Conservation (phyloP, 2,329 filamentous ascomycete species). For the Aureobasidium leucospermi region DNA sequence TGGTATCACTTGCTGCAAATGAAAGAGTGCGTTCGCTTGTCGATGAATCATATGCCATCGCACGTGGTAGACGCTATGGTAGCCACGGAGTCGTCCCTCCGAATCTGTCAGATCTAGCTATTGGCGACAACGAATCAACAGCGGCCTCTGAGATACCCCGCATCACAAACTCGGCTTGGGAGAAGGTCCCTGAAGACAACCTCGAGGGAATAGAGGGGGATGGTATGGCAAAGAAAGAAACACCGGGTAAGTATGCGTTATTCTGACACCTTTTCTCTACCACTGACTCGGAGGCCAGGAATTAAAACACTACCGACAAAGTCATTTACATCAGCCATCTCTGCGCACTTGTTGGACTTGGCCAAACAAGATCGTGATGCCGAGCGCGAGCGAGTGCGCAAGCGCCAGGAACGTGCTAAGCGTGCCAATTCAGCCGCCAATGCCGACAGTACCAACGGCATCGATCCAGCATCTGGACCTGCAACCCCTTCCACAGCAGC, state of each 20-base stretch:
- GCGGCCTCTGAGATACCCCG: slow-evolving; percentile 32
- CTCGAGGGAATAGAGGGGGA: background rate
- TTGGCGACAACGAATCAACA: slow-evolving; percentile 35
- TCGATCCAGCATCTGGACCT: slow-evolving; percentile 18
- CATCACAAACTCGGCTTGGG: slow-evolving; percentile 32
- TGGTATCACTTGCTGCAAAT: slow-evolving; percentile 76
- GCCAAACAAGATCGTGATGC: slow-evolving; percentile 60
- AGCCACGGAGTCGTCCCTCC: slow-evolving; percentile 65
- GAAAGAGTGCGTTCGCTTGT: slow-evolving; percentile 69
- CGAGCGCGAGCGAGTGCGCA: slow-evolving; percentile 57
- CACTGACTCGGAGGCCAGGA: slow-evolving; percentile 22
- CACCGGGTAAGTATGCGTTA: background rate
- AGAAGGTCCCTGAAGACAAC: slow-evolving; percentile 28
- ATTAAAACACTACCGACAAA: slow-evolving; percentile 44
- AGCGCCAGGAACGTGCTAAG: slow-evolving; percentile 36
- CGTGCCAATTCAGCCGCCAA: slow-evolving; percentile 20
- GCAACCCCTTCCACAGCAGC: slow-evolving; percentile 25
- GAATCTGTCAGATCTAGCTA: slow-evolving; percentile 68
- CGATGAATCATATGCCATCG: slow-evolving; percentile 66
- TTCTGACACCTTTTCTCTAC: background rate
- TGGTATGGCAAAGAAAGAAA: background rate
- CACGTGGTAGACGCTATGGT: slow-evolving; percentile 64
- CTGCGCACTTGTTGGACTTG: slow-evolving; percentile 51
- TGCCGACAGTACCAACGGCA: background rate
- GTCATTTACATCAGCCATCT: slow-evolving; percentile 37